Percentiles rank a stretch among this genome's conserved stretches.
These are phyloP conservation scores for Penicillium waksmanii DNA, from an alignment of 495 filamentous ascomycete species.

Conservation along the genomic window DNA sequence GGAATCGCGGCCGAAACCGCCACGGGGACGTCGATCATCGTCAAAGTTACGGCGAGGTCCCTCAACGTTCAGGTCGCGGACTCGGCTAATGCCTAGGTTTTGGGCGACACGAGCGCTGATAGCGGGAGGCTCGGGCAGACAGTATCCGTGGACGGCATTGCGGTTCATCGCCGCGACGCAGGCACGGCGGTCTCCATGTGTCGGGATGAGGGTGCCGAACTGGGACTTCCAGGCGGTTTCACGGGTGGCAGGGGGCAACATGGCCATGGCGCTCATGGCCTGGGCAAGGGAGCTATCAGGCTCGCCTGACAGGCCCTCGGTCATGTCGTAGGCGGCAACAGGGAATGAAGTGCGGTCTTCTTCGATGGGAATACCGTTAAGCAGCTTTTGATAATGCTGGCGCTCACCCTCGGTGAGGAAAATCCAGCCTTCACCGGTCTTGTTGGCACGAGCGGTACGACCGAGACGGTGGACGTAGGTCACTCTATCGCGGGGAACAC, in stretches of 20 bases:
- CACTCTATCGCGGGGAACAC: conserved; percentile 61
- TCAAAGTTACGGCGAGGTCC: background rate
- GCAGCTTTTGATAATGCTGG: conserved; percentile 45
- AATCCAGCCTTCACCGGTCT: conserved; percentile 80
- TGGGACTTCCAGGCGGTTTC: conserved; percentile 55
- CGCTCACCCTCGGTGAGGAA: conserved; percentile 66
- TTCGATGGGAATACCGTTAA: conserved; percentile 68
- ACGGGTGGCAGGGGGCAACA: conserved; percentile 45
- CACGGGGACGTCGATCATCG: background rate
- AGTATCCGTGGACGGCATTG: conserved; percentile 63
- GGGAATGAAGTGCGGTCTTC: conserved; percentile 54
- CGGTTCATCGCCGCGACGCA: conserved; percentile 63
- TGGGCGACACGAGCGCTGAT: conserved; percentile 45
- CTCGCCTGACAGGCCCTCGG: conserved; percentile 29
- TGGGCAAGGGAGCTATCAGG: conserved; percentile 40
- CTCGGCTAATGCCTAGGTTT: conserved; percentile 49
- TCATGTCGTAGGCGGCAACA: conserved; percentile 58
- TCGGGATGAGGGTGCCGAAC: conserved; percentile 40
- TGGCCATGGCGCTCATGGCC: conserved; percentile 38
- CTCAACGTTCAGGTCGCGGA: conserved; percentile 23
- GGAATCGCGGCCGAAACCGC: conserved; percentile 5
- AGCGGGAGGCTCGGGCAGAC: conserved; percentile 59
- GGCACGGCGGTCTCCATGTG: conserved; percentile 34
- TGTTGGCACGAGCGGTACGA: conserved; percentile 73
- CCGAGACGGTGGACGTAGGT: conserved; percentile 77